A percentile compares a stretch with the other conserved stretches of the same genome.
Evolutionary conservation across 331 rosid genomes (phyloP).

Genomic region (Pyrus hybrid): DNA sequence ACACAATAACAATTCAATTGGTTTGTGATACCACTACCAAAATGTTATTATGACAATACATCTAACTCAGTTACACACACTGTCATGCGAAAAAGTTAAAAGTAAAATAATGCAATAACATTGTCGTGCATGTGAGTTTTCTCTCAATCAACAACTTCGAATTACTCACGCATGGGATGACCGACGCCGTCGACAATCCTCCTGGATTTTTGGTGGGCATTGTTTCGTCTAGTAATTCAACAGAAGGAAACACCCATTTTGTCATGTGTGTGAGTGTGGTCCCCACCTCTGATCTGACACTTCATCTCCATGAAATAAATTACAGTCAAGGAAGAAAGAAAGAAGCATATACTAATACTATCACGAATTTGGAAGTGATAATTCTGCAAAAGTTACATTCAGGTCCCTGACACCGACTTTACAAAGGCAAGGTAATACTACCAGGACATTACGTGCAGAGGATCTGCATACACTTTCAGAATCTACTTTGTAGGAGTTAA

Average conservation of each 20-base stretch:
- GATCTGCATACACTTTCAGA: neutral
- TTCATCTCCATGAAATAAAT: neutral
- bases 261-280: neutral
- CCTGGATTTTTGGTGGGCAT: neutral
- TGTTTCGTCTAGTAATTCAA: neutral
- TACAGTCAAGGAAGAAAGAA: neutral
- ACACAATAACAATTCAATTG: no score
- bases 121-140: neutral
- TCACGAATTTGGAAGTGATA: neutral
- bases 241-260: neutral
- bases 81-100: no score
- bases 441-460: neutral
- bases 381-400: slow-evolving; percentile 5
- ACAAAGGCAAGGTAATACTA: neutral
- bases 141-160: neutral
- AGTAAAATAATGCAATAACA: no score
- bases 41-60: no score
- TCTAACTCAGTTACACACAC: no score
- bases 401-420: neutral
- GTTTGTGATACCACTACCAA: no score
- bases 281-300: slow-evolving; percentile 2
- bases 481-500: neutral
- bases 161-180: neutral
- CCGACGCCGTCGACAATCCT: neutral
- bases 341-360: neutral